phyloP scores from a whole-genome alignment of 805 yeast genomes.

The Candida ulmi region DNA sequence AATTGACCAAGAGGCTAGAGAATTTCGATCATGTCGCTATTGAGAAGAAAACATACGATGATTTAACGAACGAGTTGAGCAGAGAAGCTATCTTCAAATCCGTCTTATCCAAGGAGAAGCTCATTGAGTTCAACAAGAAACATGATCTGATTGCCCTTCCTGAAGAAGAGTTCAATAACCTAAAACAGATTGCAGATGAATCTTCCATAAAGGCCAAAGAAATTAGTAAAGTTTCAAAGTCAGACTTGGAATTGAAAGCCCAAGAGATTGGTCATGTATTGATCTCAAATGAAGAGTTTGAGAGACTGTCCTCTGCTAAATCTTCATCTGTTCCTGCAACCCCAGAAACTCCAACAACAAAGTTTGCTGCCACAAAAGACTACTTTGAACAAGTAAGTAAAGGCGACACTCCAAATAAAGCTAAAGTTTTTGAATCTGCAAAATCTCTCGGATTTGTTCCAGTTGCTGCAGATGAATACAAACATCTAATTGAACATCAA shows the following conservation, averaged over 20 bases:
- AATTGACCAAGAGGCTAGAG: not conserved
- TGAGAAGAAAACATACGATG: slow-evolving; percentile 5
- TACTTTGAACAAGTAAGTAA: slow-evolving; percentile 28
- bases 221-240: slow-evolving; percentile 18
- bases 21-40: slow-evolving; percentile 11
- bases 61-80: slow-evolving; percentile 4
- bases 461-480: slow-evolving; percentile 29
- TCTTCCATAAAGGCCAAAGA: slow-evolving; percentile 18
- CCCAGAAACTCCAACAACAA: slow-evolving; percentile 19
- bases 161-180: slow-evolving; percentile 18
- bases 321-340: not conserved
- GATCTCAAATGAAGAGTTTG: slow-evolving; percentile 18
- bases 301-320: slow-evolving; percentile 2
- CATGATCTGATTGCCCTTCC: slow-evolving; percentile 20
- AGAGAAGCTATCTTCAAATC: slow-evolving; percentile 15
- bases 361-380: slow-evolving; percentile 29
- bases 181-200: slow-evolving; percentile 17
- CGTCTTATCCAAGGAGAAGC: slow-evolving; percentile 14
- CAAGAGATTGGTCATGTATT: slow-evolving; percentile 24
- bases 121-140: slow-evolving; percentile 15
- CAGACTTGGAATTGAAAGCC: slow-evolving; percentile 26
- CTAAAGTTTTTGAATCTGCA: slow-evolving; percentile 27
- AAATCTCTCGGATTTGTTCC: slow-evolving; percentile 29
- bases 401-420: slow-evolving; percentile 20
- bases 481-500: slow-evolving; percentile 24